These are phyloP conservation scores for Ananas comosus DNA, from an alignment of 176 grass and related monocot species.

Conservation along the genomic window DNA sequence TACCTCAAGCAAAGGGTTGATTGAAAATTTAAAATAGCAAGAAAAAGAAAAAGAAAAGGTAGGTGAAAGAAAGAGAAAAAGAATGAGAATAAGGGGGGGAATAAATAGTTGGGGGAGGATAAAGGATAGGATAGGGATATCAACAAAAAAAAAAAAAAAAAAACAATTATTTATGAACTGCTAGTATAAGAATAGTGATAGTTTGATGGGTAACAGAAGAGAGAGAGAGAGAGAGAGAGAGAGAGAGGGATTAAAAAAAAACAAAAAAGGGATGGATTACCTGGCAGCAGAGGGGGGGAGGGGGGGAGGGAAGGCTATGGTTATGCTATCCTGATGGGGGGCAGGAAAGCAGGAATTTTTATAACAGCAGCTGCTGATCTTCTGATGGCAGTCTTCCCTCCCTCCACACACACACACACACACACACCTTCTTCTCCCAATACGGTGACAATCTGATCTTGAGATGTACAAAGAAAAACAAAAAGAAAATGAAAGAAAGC, in stretches of 20 bases:
- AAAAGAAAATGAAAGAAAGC: conserved; percentile 20
- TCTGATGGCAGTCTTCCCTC: not conserved
- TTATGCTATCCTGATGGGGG: conserved; percentile 54
- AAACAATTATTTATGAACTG: not conserved
- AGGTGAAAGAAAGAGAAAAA: not conserved
- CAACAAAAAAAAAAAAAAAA: not conserved
- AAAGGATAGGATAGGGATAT: not conserved
- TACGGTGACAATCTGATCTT: conserved; percentile 70
- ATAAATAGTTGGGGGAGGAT: not conserved
- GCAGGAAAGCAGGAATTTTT: conserved; percentile 36
- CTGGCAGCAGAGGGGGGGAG: conserved; percentile 46
- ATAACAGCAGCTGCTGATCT: conserved; percentile 44
- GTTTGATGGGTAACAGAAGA: conserved; percentile 25
- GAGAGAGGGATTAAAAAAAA: conserved; percentile 20
- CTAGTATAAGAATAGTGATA: not conserved
- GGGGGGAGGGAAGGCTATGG: conserved; percentile 4
- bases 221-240: conserved; percentile 8
- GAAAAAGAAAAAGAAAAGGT: not conserved
- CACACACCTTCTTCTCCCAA: not conserved
- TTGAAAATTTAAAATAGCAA: not conserved
- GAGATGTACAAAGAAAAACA: conserved; percentile 25
- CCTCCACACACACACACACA: too few species aligned
- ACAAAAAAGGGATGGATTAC: conserved; percentile 21
- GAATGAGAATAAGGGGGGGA: not conserved
- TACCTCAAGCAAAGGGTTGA: not conserved